Conservation (phyloP, 208 protist species). For the Acanthamoeba sp. region DNA sequence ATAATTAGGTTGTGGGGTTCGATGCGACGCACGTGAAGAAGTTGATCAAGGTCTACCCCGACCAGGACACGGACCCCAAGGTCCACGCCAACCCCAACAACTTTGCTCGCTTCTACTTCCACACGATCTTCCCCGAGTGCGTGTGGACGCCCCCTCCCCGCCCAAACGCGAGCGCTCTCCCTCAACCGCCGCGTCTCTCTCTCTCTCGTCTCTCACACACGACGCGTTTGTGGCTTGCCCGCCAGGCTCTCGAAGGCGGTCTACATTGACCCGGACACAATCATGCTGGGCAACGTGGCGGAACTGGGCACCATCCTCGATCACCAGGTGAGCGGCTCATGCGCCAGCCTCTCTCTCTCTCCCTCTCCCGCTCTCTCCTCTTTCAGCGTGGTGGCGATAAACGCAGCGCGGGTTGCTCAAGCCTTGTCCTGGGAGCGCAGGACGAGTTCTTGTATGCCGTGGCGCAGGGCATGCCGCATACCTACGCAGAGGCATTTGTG, state of each 20-base stretch:
- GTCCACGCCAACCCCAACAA: constrained; percentile 53
- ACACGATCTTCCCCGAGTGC: constrained; percentile 67
- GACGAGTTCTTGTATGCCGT: constrained; percentile 57
- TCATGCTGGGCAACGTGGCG: constrained; percentile 69
- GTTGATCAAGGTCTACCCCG: background rate
- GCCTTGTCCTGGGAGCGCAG: background rate
- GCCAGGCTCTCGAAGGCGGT: constrained; percentile 30
- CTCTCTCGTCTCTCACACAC: too few relatives aligned
- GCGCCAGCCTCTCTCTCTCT: background rate
- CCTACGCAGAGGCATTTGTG: constrained; percentile 12
- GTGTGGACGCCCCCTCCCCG: background rate
- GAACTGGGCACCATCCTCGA: constrained; percentile 62
- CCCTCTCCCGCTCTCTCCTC: background rate
- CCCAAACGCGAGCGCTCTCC: background rate
- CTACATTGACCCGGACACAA: constrained; percentile 61
- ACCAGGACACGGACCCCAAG: background rate
- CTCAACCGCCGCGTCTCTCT: too few relatives aligned
- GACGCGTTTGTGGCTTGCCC: too few relatives aligned
- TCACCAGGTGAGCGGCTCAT: background rate
- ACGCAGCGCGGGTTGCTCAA: background rate
- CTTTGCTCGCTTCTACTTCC: constrained; percentile 66
- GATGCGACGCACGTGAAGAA: background rate
- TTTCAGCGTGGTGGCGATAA: background rate
- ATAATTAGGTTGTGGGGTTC: background rate
- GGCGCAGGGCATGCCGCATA: constrained; percentile 37